A percentile compares a stretch with the other conserved stretches of the same genome.
Evolutionary conservation across 2,329 filamentous ascomycete genomes (phyloP).

Genomic region (Nemania abortiva): DNA sequence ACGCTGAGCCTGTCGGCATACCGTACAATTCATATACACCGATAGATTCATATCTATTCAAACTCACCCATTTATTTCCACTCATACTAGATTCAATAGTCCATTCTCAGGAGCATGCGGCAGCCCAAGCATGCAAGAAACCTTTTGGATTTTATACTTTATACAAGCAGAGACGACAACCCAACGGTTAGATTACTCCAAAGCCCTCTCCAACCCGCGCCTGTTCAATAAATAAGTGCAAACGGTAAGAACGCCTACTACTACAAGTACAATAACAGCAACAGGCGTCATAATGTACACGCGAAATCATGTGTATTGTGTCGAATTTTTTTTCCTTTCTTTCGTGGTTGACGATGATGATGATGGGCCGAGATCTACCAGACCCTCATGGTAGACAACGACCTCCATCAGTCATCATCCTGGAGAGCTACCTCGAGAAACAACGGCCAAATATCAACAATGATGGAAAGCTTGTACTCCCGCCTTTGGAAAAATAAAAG

Average conservation of each 20-base stretch:
- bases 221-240: not conserved
- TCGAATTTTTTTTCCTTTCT: slow-evolving; percentile 31
- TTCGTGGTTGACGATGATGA: slow-evolving; percentile 24
- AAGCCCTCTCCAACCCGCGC: not conserved
- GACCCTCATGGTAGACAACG: slow-evolving; percentile 3
- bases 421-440: slow-evolving; percentile 24
- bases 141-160: too few species aligned
- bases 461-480: slow-evolving; percentile 6
- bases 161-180: not conserved
- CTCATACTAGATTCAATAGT: too few species aligned
- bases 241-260: not conserved
- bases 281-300: not conserved
- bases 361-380: slow-evolving; percentile 18
- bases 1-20: too few species aligned
- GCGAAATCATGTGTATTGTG: slow-evolving; percentile 14
- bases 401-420: not conserved
- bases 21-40: too few species aligned
- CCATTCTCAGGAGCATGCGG: not conserved
- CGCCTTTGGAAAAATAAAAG: not conserved
- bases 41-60: too few species aligned
- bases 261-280: slow-evolving; percentile 10
- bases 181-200: not conserved
- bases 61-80: too few species aligned
- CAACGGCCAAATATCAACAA: slow-evolving; percentile 28
- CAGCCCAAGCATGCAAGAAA: too few species aligned